phyloP scores from a whole-genome alignment of 1,284 basidiomycete species.

The Pseudozyma hubeiensis region DNA sequence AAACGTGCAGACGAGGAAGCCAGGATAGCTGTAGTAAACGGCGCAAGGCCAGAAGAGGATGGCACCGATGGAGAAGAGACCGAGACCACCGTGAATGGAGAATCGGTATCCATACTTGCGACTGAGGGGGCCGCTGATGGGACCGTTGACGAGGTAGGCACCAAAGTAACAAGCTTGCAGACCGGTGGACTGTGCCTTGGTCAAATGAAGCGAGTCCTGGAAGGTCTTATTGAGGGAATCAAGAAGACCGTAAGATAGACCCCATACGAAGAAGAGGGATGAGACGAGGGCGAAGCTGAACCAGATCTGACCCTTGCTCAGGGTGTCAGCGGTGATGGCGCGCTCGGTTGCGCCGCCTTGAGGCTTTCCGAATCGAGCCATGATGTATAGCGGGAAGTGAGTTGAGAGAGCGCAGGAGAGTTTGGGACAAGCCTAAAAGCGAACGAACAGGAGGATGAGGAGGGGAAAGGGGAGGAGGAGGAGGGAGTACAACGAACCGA shows the following conservation, averaged over 20 bases:
- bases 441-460: not conserved
- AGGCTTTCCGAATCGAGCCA: conserved; percentile 30
- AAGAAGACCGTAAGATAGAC: conserved; percentile 75
- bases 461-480: not conserved
- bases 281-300: conserved; percentile 79
- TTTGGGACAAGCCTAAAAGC: too few species aligned
- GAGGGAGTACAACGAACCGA: not conserved
- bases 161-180: conserved; percentile 87
- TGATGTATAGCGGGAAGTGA: conserved; percentile 1
- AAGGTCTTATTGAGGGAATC: conserved; percentile 87
- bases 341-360: conserved; percentile 30
- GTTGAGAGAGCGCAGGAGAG: too few species aligned
- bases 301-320: conserved; percentile 31
- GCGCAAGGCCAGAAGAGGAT: conserved; percentile 50
- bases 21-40: conserved; percentile 29
- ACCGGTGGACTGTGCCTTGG: conserved; percentile 82
- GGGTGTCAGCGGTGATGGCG: conserved; percentile 33
- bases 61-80: conserved; percentile 68
- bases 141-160: conserved; percentile 50
- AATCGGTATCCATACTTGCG: conserved; percentile 70
- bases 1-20: conserved; percentile 46
- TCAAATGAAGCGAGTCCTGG: conserved; percentile 78
- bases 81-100: conserved; percentile 76
- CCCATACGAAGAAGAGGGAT: conserved; percentile 83
- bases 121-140: conserved; percentile 56